Evolutionary conservation across 352 stramenopile genomes (phyloP).

Genomic region (Halophytophthora batemanensis): DNA sequence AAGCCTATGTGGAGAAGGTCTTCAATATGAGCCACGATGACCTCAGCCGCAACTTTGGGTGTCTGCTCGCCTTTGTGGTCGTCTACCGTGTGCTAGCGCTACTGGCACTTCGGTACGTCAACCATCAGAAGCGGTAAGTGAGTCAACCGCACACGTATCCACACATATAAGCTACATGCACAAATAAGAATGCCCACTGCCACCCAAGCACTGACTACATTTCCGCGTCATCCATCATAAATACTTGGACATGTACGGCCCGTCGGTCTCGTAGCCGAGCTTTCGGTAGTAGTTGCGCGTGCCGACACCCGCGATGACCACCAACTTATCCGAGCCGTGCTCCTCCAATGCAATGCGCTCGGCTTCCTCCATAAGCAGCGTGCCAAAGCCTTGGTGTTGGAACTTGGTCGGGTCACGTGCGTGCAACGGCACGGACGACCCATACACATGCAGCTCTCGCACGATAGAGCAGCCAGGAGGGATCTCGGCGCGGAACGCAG

Average conservation of each 20-base stretch:
- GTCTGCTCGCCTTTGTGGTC: slow-evolving; percentile 28
- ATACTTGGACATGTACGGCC: slow-evolving; percentile 97
- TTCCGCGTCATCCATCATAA: slow-evolving; percentile 33
- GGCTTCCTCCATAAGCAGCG: slow-evolving; percentile 96
- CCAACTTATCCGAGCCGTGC: slow-evolving; percentile 94
- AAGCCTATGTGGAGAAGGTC: slow-evolving; percentile 26
- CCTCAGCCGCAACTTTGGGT: slow-evolving; percentile 24
- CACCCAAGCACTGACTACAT: slow-evolving; percentile 2
- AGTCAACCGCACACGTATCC: background rate
- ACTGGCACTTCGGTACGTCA: slow-evolving; percentile 38
- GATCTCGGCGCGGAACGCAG: slow-evolving; percentile 84
- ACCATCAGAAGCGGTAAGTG: slow-evolving; percentile 39
- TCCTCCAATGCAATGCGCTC: slow-evolving; percentile 95
- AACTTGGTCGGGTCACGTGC: slow-evolving; percentile 95
- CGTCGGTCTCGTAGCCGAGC: slow-evolving; percentile 95
- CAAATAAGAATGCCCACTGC: background rate
- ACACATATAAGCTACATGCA: slow-evolving; percentile 7
- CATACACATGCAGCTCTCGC: slow-evolving; percentile 95
- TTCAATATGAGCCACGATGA: slow-evolving; percentile 41
- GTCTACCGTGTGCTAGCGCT: slow-evolving; percentile 34
- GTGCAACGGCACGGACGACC: slow-evolving; percentile 93
- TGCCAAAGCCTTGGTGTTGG: slow-evolving; percentile 96
- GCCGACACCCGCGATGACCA: slow-evolving; percentile 96
- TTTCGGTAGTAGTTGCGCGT: slow-evolving; percentile 97
- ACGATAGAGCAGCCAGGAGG: slow-evolving; percentile 68